Base-by-base conservation (phyloP, 306 rosid genomes). In the Corylus americana region DNA sequence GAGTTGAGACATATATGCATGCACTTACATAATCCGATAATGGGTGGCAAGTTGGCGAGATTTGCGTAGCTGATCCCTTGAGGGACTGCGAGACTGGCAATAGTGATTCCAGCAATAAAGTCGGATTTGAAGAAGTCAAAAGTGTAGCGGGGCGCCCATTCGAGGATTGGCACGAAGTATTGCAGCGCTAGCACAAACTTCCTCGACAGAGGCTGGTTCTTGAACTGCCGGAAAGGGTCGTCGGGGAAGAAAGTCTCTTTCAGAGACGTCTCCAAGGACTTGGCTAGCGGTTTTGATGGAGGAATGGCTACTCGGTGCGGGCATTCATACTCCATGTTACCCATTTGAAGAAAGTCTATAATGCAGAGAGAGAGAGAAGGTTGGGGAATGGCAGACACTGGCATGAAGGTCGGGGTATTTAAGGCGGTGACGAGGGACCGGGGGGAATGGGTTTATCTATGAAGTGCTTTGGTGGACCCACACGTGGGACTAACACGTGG, bases 11-110 rank as follows among this genome's bases (percentile, higher is more conserved):
- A 31, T 22, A 22, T 22, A 22, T 31, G 35, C 35, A 31, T 31
- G 35, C 35, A 77, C 93, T 86, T 59, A 95, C 98, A 95, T 66
- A 95, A 88, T 78, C 99, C 99, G 9, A 93, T 90, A 39, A 95
- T 91, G 1, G 98, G 94, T n/a, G 99, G 99, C 67, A 95, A 81
- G 89, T 90, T 93, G 42, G 99, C 99, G 8, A 95, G 94, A 76
- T 91, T 90, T 61, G 99, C 98, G 72, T 95, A 95, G 48, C 99
- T 95, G 42, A 95, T 95, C n/a, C 99, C 99, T 83, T 95, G 99
- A 31, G 99, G 99, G 59, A 95, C 93, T 3, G 99, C 96, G 25
- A 95, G 86, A 81, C 99, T 95, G 62, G 99, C 98, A 37, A 95
- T 95, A 88, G 99, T 95, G 87, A 95, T 85, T 7, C 99, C 99